phyloP scores from a whole-genome alignment of 495 filamentous ascomycete genomes.

The Aspergillus homomorphus region DNA sequence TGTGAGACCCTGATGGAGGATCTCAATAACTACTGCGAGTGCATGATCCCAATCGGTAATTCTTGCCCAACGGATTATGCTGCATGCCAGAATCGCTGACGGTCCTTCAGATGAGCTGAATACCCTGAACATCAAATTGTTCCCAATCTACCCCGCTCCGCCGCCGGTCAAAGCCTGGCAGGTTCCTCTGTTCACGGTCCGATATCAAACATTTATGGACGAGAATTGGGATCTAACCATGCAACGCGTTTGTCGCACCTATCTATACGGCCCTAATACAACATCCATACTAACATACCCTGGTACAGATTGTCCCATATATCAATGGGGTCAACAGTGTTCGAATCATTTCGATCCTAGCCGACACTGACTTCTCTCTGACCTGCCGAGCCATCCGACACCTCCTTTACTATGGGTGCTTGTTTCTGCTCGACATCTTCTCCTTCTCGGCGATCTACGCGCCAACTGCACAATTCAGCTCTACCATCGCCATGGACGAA shows the following conservation, averaged over 20 bases:
- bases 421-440: slow-evolving; percentile 87
- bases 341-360: slow-evolving; percentile 73
- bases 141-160: slow-evolving; percentile 75
- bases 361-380: slow-evolving; percentile 81
- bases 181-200: slow-evolving; percentile 85
- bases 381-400: slow-evolving; percentile 81
- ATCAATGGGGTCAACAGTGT: slow-evolving; percentile 90
- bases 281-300: too few species aligned
- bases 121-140: slow-evolving; percentile 94
- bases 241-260: slow-evolving; percentile 50
- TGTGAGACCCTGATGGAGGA: slow-evolving; percentile 93
- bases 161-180: slow-evolving; percentile 78
- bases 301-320: slow-evolving; percentile 67
- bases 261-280: background rate
- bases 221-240: slow-evolving; percentile 91
- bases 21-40: slow-evolving; percentile 94
- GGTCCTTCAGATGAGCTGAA: slow-evolving; percentile 71
- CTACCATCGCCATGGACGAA: slow-evolving; percentile 64
- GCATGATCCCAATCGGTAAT: slow-evolving; percentile 89
- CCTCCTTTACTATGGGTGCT: slow-evolving; percentile 84
- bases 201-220: slow-evolving; percentile 70
- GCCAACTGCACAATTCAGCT: slow-evolving; percentile 69
- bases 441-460: slow-evolving; percentile 90
- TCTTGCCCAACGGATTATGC: background rate
- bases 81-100: slow-evolving; percentile 13